phyloP scores from a whole-genome alignment of 768 basidiomycete genomes.

The Saitozyma sp. region DNA sequence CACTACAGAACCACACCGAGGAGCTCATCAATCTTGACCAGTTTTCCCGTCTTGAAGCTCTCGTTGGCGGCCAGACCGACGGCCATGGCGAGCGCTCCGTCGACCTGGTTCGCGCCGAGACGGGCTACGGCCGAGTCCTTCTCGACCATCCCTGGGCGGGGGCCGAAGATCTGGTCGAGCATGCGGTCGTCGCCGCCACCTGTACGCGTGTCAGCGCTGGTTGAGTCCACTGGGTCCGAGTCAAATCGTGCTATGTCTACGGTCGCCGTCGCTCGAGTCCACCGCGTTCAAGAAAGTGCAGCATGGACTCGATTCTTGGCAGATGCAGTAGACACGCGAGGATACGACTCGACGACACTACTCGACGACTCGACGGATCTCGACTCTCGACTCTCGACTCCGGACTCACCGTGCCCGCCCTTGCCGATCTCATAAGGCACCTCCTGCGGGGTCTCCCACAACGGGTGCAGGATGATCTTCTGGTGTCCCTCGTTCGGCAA shows the following conservation, averaged over 20 bases:
- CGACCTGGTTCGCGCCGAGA: constrained; percentile 58
- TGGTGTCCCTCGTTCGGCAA: constrained; percentile 57
- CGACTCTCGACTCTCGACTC: not conserved
- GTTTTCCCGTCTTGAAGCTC: constrained; percentile 58
- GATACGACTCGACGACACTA: no score
- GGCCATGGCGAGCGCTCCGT: constrained; percentile 57
- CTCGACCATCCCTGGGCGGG: constrained; percentile 55
- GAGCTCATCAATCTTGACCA: constrained; percentile 54
- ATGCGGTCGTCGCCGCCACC: constrained; percentile 58
- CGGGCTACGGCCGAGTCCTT: constrained; percentile 57
- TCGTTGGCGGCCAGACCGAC: constrained; percentile 60
- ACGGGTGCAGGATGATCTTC: constrained; percentile 56
- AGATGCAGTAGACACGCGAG: no score
- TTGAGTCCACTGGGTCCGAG: no score
- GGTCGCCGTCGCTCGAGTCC: no score
- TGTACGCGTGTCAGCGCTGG: constrained; percentile 3
- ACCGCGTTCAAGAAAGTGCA: no score
- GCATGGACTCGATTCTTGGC: no score
- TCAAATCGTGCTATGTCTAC: not conserved
- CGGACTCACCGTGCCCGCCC: constrained; percentile 55
- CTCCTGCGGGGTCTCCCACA: constrained; percentile 57
- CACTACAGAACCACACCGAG: constrained; percentile 28
- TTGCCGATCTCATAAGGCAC: constrained; percentile 56
- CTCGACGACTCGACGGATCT: no score
- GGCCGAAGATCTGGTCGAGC: constrained; percentile 59